Conservation (phyloP, 1,284 basidiomycete genomes). For the Somion occarium region DNA sequence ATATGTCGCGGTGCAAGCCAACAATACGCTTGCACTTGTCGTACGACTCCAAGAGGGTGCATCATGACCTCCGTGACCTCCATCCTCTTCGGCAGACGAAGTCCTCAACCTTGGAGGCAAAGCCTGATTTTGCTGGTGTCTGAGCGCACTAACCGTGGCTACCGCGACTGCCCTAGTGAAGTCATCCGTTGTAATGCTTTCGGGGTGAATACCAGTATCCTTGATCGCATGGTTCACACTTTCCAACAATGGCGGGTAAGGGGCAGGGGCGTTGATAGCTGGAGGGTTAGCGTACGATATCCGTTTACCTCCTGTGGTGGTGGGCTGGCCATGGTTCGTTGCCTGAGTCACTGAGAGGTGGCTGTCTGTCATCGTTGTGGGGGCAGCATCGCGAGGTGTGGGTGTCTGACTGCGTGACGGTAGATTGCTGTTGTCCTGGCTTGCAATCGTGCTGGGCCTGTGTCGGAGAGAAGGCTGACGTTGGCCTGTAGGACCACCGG, state of each 20-base stretch:
- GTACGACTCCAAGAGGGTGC: constrained; percentile 92
- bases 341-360: background rate
- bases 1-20: constrained; percentile 90
- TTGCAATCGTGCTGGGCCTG: constrained; percentile 41
- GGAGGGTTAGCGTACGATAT: constrained; percentile 54
- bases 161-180: constrained; percentile 89
- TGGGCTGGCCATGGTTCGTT: constrained; percentile 14
- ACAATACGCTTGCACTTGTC: constrained; percentile 81
- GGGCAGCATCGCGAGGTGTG: constrained; percentile 29
- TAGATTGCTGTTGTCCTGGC: too few species aligned
- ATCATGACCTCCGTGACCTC: constrained; percentile 84
- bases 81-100: constrained; percentile 36
- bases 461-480: constrained; percentile 27
- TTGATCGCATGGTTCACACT: constrained; percentile 73
- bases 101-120: constrained; percentile 36
- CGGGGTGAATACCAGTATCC: constrained; percentile 53
- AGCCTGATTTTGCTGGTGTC: constrained; percentile 65
- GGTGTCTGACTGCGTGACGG: constrained; percentile 39
- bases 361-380: constrained; percentile 14
- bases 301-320: constrained; percentile 22
- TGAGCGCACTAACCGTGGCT: constrained; percentile 81
- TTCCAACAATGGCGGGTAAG: constrained; percentile 70
- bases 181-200: constrained; percentile 76
- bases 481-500: constrained; percentile 10
- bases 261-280: constrained; percentile 25